Conservation (phyloP, 495 filamentous ascomycete genomes). For the Lindgomyces ingoldianus region DNA sequence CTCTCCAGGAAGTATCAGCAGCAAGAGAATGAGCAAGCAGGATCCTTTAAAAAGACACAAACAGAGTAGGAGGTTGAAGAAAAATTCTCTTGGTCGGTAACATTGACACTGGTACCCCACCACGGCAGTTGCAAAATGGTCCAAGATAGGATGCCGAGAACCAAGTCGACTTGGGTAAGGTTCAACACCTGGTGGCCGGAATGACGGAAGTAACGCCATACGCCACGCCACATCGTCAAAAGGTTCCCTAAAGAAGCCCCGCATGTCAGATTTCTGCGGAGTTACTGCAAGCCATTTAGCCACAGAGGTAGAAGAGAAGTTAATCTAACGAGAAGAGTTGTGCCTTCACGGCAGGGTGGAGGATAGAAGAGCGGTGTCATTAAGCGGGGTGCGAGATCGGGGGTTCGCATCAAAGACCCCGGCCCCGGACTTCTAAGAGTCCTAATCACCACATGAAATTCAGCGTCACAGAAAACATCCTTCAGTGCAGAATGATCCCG, state of each 20-base stretch:
- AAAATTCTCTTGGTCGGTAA: slow-evolving; percentile 7
- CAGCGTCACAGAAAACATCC: no score
- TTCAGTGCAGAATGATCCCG: no score
- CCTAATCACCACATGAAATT: no score
- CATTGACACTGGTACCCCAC: slow-evolving; percentile 20
- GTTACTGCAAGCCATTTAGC: no score
- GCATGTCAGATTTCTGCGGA: no score
- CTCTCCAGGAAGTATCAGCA: background rate
- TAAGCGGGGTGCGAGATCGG: background rate
- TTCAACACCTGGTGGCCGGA: slow-evolving; percentile 8
- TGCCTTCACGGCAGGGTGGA: no score
- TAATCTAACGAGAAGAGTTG: no score
- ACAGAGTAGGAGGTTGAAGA: background rate
- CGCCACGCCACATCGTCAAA: no score
- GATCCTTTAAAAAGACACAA: background rate
- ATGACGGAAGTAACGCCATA: background rate
- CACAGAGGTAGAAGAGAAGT: no score
- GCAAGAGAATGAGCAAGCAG: background rate
- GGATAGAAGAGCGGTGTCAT: background rate
- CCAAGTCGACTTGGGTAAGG: slow-evolving; percentile 11
- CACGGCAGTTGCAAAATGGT: slow-evolving; percentile 27
- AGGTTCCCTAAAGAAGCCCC: background rate
- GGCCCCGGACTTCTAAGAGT: no score
- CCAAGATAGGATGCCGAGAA: slow-evolving; percentile 4
- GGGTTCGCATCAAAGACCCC: background rate